Conservation (phyloP, 768 basidiomycete genomes). For the Pholiota molesta region DNA sequence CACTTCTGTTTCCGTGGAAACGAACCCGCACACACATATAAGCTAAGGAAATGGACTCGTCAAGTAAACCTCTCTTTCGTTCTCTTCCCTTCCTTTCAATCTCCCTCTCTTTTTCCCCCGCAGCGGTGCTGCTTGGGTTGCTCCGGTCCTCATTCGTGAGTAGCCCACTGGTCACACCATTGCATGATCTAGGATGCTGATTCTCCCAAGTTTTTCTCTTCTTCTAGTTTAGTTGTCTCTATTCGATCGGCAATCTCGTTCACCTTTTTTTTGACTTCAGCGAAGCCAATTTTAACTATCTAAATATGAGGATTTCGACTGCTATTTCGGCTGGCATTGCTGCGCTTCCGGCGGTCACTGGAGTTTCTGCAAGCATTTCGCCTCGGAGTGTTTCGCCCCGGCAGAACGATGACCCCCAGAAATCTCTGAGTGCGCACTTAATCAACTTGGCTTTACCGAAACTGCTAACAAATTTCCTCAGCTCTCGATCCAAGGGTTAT, state of each 20-base stretch:
- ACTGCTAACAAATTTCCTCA: constrained; percentile 16
- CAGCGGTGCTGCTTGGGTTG: constrained; percentile 56
- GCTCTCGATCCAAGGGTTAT: constrained; percentile 55
- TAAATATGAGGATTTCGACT: constrained; percentile 54
- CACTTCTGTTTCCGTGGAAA: constrained; percentile 16
- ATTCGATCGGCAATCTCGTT: constrained; percentile 10
- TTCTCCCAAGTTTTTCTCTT: neutral
- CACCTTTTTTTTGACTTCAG: constrained; percentile 48
- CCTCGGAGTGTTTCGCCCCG: constrained; percentile 17
- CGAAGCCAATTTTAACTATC: constrained; percentile 39
- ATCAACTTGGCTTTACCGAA: neutral
- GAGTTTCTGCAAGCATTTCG: constrained; percentile 34
- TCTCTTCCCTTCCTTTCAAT: constrained; percentile 27
- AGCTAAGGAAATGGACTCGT: neutral
- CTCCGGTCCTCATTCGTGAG: constrained; percentile 10
- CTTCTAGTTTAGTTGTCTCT: neutral
- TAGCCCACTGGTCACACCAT: neutral
- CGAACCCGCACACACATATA: constrained; percentile 23
- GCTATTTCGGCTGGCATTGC: constrained; percentile 41
- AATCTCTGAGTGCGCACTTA: constrained; percentile 38
- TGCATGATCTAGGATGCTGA: neutral
- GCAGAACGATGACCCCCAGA: constrained; percentile 44
- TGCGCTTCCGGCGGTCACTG: constrained; percentile 41
- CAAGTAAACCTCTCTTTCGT: constrained; percentile 18
- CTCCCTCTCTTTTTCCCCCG: constrained; percentile 32